These are phyloP conservation scores for Lentinula edodes DNA, from an alignment of 768 basidiomycete genomes.

Conservation along the genomic window DNA sequence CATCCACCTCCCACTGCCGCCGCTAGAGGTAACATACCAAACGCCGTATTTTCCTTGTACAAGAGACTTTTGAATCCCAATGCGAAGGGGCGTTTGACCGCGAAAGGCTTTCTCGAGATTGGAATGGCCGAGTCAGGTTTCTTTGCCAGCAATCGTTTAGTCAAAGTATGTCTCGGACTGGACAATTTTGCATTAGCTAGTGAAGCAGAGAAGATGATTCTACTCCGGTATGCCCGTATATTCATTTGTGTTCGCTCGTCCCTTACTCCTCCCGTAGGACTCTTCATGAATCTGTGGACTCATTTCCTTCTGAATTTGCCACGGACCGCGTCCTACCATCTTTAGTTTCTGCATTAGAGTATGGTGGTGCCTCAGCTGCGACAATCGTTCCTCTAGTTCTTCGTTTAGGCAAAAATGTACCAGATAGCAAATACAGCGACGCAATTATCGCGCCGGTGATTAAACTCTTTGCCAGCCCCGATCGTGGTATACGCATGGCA, in stretches of 20 bases:
- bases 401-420: slow-evolving; percentile 66
- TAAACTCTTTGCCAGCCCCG: slow-evolving; percentile 82
- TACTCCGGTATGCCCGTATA: slow-evolving; percentile 52
- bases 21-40: slow-evolving; percentile 73
- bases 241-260: not conserved
- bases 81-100: slow-evolving; percentile 69
- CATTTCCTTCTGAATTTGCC: slow-evolving; percentile 83
- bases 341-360: slow-evolving; percentile 71
- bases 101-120: slow-evolving; percentile 71
- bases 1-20: slow-evolving; percentile 76
- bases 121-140: slow-evolving; percentile 84
- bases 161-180: slow-evolving; percentile 78
- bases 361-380: slow-evolving; percentile 70
- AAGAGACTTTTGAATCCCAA: slow-evolving; percentile 90
- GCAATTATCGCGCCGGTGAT: slow-evolving; percentile 73
- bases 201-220: slow-evolving; percentile 70
- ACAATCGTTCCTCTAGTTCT: slow-evolving; percentile 81
- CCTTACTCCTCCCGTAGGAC: slow-evolving; percentile 34
- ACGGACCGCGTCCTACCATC: slow-evolving; percentile 86
- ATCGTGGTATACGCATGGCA: slow-evolving; percentile 92
- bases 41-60: slow-evolving; percentile 68
- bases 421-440: slow-evolving; percentile 64
- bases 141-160: slow-evolving; percentile 76
- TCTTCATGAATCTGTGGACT: slow-evolving; percentile 71
- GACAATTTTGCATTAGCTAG: slow-evolving; percentile 79